Conservation (phyloP, 2,329 filamentous ascomycete genomes). For the Periconia digitata region DNA sequence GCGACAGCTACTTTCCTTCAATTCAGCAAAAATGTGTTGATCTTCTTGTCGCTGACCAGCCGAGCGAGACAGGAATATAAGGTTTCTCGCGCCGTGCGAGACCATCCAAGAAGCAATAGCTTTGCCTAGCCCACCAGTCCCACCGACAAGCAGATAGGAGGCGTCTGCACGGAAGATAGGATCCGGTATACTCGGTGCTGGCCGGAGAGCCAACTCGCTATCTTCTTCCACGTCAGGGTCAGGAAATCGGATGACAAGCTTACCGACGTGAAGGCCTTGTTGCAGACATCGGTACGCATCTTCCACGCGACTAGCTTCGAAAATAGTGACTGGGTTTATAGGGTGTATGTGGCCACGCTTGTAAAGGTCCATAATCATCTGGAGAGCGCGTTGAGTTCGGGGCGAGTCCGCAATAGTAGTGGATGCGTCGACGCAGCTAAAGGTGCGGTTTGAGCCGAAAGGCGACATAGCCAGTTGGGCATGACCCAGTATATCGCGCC, state of each 20-base stretch:
- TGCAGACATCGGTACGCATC: conserved; percentile 36
- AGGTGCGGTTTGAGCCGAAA: conserved; percentile 11
- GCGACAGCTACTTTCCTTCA: conserved; percentile 11
- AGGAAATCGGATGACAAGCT: not conserved
- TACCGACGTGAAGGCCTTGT: conserved; percentile 40
- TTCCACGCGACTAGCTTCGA: conserved; percentile 23
- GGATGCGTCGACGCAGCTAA: conserved; percentile 3
- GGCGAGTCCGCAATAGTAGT: no score
- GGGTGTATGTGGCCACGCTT: conserved; percentile 4
- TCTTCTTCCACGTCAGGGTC: not conserved
- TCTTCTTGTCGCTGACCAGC: conserved; percentile 1
- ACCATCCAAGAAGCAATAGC: conserved; percentile 20
- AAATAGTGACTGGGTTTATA: conserved; percentile 10
- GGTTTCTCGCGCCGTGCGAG: conserved; percentile 15
- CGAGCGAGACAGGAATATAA: conserved; percentile 19
- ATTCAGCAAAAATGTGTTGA: conserved; percentile 7
- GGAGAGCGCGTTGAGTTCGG: no score
- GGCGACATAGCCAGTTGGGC: conserved; percentile 12
- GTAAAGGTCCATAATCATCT: not conserved
- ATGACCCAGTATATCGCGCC: conserved; percentile 8
- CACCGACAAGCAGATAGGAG: conserved; percentile 26
- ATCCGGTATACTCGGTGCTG: not conserved
- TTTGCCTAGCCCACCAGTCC: conserved; percentile 24
- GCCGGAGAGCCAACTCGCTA: no score
- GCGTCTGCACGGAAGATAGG: not conserved